Base-by-base conservation (phyloP, 805 yeast species). In the Sugiyamaella chiloensis region DNA sequence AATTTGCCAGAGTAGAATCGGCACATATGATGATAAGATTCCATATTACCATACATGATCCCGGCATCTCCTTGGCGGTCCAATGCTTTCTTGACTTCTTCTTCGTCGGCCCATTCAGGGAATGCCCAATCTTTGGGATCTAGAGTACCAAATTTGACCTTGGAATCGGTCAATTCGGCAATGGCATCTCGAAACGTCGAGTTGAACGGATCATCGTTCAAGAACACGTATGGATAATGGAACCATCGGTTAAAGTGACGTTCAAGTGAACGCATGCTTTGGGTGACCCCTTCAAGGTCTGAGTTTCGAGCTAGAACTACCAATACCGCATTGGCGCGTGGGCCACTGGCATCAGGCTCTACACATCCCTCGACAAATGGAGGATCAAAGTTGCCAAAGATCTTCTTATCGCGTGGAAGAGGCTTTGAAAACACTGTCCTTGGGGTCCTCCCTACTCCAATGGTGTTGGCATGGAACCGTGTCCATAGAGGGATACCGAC, bases 241-340 rank as follows among this genome's bases (percentile, higher is more conserved):
- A 75, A 93, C 96, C 96, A 88, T 58, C 90, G 90, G 63, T 91
- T 91, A 69, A 90, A 91, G 62, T 85, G 96, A 21, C 87, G 72
- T 63, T 91, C 98, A 47, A 93, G 60, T 2, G 90, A 80, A 24
- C 70, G 66, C 75, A 91, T 80, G 2, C 93, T 81, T 47, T 75
- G 71, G 1, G 85, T 59, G 1, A 88, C 96, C n/a, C 86, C 95
- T 2, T 79, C 75, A 1, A 88, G 50, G 60, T 91, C 98, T 2
- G 78, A 69, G 61, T 91, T 89, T 52, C 96, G 70, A 0, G 96
- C 88, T 42, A 91, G 68, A 62, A 90, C 83, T 20, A 90, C 87
- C 55, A 91, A 75, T 0, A 91, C 85, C 0, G 97, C 98, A 59
- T 84, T 87, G 24, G 86, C 89, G 29, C 85, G 69, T 3, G 76